phyloP scores from a whole-genome alignment of 176 grass and related monocot species.

The Eragrostis nindensis region DNA sequence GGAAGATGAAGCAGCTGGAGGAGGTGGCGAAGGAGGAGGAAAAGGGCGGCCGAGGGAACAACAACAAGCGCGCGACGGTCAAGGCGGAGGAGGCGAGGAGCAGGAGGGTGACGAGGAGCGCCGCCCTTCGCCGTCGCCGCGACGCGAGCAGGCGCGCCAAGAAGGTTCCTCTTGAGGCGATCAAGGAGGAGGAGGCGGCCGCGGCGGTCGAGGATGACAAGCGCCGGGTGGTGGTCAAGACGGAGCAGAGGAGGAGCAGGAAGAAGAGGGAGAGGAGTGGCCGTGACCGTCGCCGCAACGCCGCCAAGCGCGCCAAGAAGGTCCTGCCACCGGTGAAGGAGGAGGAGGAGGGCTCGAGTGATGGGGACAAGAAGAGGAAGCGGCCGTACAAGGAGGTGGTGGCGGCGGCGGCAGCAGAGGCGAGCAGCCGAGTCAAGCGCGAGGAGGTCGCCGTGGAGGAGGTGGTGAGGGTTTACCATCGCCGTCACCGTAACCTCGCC shows the following conservation, averaged over 20 bases:
- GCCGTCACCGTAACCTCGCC: neutral
- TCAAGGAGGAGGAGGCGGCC: neutral
- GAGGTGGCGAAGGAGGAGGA: no score
- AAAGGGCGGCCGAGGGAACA: neutral
- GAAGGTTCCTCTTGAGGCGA: neutral
- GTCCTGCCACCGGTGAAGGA: neutral
- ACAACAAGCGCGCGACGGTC: neutral
- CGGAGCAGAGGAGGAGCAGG: neutral
- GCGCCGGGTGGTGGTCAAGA: no score
- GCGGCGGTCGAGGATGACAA: neutral
- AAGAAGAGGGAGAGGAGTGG: neutral
- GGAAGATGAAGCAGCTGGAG: neutral
- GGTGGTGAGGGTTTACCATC: neutral
- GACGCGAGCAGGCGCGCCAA: conserved; percentile 21
- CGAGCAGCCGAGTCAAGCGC: neutral
- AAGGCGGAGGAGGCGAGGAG: neutral
- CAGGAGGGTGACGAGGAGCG: neutral
- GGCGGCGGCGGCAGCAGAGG: no score
- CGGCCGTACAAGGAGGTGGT: neutral
- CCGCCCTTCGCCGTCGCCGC: neutral
- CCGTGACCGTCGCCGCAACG: neutral
- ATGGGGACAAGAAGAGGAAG: neutral
- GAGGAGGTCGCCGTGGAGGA: neutral
- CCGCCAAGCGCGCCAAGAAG: conserved; percentile 30
- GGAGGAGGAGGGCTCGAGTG: neutral